Evolutionary conservation across 2,329 filamentous ascomycete species (phyloP), one percentile per base, ranked within the genome.

Genomic region (Pyrenophora tritici-repentis): DNA sequence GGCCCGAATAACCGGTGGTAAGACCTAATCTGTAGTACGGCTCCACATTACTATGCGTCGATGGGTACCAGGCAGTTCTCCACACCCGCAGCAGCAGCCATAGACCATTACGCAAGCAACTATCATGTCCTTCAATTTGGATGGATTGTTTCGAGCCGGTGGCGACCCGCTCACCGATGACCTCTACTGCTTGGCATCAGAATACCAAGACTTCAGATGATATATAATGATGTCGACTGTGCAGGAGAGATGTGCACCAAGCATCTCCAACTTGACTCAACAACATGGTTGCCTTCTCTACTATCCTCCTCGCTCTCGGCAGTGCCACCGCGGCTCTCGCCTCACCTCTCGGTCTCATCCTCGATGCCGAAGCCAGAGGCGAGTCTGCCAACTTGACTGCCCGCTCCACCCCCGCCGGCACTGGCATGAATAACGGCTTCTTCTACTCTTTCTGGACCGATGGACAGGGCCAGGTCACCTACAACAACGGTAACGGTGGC

Each of bases 361-460:
- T 60, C 31, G 47, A 56, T 14, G 54, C 57, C 10, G 45, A 56
- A 46, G 49, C 51, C 16, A 50, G 53, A 12, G 52, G 52, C 22
- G 51, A 53, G 18, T 42, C 55, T n/a, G 42, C 36, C 34, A 51
- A 47, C 47, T 59, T n/a, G 58, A 59, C 42, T 51, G 16, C 59
- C 8, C 53, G 65, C 16, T 40, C 47, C 10, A 65, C 59, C 8
- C 59, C 61, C 3, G 51, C 61, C 8, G 67, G 67, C 40, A 65
- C 61, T 9, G 68, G 68, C 33, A 68, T 53, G 12, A 47, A 67
- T 49, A 61, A 71, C 40, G 68, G 67, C 3, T 71, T 65, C 56
- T 71, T 67, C 62, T 69, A 70, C 53, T 83, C 80, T 9, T 84
- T 79, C 75, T 86, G 81, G 81, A 83, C 78, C 37, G 82, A 85